These are phyloP conservation scores for Yarrowia osloensis DNA, from an alignment of 805 yeast genomes.

Conservation along the genomic window DNA sequence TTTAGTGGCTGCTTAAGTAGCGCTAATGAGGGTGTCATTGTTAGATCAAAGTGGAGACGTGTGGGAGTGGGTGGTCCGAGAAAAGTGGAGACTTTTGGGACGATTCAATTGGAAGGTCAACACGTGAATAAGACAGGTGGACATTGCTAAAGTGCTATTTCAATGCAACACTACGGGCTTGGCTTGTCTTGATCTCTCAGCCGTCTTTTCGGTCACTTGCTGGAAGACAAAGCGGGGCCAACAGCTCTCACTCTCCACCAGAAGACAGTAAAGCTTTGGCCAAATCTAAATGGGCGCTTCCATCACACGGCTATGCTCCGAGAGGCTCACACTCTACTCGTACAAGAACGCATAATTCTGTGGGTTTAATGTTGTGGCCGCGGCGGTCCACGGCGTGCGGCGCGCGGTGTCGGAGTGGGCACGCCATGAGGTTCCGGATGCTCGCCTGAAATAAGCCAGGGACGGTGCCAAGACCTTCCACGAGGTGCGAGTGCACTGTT, in stretches of 20 bases:
- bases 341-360: not conserved
- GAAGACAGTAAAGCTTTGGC: not conserved
- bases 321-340: conserved; percentile 12
- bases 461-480: not conserved
- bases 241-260: not conserved
- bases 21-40: not conserved
- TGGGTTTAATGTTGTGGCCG: not conserved
- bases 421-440: not conserved
- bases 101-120: too few relatives aligned
- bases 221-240: not conserved
- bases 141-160: too few relatives aligned
- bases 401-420: too few relatives aligned
- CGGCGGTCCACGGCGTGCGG: not conserved
- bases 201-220: not conserved
- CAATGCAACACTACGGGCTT: not conserved
- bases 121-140: too few relatives aligned
- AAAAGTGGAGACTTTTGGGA: not conserved
- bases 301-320: conserved; percentile 21
- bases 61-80: not conserved
- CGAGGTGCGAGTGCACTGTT: not conserved
- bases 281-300: conserved; percentile 3
- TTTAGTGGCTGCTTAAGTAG: conserved; percentile 10
- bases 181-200: not conserved
- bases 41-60: not conserved
- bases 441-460: not conserved